Conservation (phyloP, 1,284 basidiomycete species). For the Cyathus pygmaeus region DNA sequence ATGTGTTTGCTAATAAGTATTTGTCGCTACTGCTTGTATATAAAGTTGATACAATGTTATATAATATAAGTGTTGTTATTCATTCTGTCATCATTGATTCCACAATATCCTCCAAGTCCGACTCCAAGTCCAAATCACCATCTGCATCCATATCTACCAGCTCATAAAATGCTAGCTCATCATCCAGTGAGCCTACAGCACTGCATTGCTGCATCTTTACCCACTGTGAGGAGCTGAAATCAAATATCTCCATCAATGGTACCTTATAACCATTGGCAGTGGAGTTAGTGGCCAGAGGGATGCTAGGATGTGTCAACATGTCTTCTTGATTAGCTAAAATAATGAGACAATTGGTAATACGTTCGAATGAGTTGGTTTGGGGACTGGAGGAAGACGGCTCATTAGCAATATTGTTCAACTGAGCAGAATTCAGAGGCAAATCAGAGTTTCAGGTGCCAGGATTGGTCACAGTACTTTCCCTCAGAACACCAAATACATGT, state of each 20-base stretch:
- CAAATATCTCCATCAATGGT: background rate
- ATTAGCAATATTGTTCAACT: no score
- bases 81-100: background rate
- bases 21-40: no score
- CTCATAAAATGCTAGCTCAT: slow-evolving; percentile 5
- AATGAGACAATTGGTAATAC: background rate
- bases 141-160: slow-evolving; percentile 1
- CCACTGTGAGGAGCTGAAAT: background rate
- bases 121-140: background rate
- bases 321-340: background rate
- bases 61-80: background rate
- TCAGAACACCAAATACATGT: slow-evolving; percentile 1
- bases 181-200: background rate
- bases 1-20: no score
- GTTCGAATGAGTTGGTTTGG: background rate
- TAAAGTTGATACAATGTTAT: no score
- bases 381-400: background rate
- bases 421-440: background rate
- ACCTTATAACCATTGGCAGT: background rate
- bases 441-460: background rate
- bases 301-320: background rate
- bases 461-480: background rate
- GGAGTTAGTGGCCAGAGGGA: background rate
- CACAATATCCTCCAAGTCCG: background rate
- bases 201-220: background rate